Base-by-base conservation (phyloP, 1,284 basidiomycete genomes). In the Volvariella volvacea region DNA sequence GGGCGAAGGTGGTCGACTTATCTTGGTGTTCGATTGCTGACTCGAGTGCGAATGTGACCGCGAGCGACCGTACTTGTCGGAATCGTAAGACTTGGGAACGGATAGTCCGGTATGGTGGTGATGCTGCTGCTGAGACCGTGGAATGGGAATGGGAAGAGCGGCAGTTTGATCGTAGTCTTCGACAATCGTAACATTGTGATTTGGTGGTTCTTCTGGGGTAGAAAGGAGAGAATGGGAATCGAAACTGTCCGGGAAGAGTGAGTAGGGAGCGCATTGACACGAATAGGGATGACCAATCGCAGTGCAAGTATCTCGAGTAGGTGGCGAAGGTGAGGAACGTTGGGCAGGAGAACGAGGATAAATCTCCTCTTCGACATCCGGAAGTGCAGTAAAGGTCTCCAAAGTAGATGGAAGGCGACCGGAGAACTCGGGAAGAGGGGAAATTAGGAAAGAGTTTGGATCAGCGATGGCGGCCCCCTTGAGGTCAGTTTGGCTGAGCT, bases 341-440 rank as follows among this genome's bases (percentile, higher is more conserved):
- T 39, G 37, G 21, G n/a, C 10, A 17, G 8, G 22, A 37, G 20
- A 25, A 42, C 6, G 25, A 28, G 25, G 25, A 12, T 12, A 28
- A 6, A 28, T 20, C 4, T 44, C 49, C 20, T 56, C 53, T 37
- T 61, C 60, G 10, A 61, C 48, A 10, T 66, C 64, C 7, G 64
- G 65, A 41, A 65, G 56, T 20, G 57, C 51, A 6, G 49, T 43
- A 39, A 60, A 59, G 16, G 52, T 44, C 21, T 56, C 55, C 34
- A 52, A 45, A 30, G 55, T 50, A 7, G 60, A 49, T 10, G 63
- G 55, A 39, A 64, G 53, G 22, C 46, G 46, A 32, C 55, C 58
- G 7, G 66, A 65, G 45, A 66, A 65, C 48, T 70, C 61, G 8
- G 67, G 64, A 3, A 71, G 51, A 4, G 68, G 68, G 4, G 68